These are phyloP conservation scores for Dissoconium aciculare DNA, from an alignment of 2,329 filamentous ascomycete species.

Conservation along the genomic window DNA sequence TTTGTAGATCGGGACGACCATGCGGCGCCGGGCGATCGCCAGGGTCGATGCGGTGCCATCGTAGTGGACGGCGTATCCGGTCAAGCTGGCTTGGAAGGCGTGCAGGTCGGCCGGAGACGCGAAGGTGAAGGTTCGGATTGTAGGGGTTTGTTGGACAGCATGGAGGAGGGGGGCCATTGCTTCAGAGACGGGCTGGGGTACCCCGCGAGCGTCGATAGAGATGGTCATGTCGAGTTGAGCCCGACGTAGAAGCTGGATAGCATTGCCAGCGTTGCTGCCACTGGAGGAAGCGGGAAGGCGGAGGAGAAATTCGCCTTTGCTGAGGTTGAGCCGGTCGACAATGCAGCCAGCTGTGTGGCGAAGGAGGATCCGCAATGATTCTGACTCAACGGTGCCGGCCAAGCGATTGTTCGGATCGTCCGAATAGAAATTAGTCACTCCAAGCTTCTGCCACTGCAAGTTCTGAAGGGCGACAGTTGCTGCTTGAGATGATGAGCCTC, in stretches of 20 bases:
- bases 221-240: slow-evolving; percentile 65
- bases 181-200: slow-evolving; percentile 33
- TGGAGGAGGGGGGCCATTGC: slow-evolving; percentile 51
- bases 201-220: slow-evolving; percentile 41
- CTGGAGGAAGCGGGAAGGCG: slow-evolving; percentile 25
- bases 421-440: slow-evolving; percentile 58
- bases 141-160: slow-evolving; percentile 39
- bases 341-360: slow-evolving; percentile 60
- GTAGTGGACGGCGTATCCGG: slow-evolving; percentile 54
- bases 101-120: slow-evolving; percentile 47
- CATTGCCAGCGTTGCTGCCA: slow-evolving; percentile 34
- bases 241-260: slow-evolving; percentile 53
- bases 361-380: slow-evolving; percentile 59
- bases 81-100: slow-evolving; percentile 61
- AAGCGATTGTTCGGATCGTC: slow-evolving; percentile 39
- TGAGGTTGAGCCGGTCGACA: slow-evolving; percentile 69
- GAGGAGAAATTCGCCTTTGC: slow-evolving; percentile 35
- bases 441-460: slow-evolving; percentile 49
- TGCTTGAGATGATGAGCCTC: slow-evolving; percentile 32
- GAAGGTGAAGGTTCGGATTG: slow-evolving; percentile 51
- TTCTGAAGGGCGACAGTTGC: slow-evolving; percentile 28
- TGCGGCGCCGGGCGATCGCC: slow-evolving; percentile 56
- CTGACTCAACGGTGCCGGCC: slow-evolving; percentile 57
- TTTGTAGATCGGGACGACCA: slow-evolving; percentile 87
- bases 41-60: slow-evolving; percentile 50